A percentile compares a stretch with the other conserved stretches of the same genome.
These are phyloP conservation scores for Phytophthora fragariaefolia DNA, from an alignment of 352 stramenopile species.

Conservation along the genomic window DNA sequence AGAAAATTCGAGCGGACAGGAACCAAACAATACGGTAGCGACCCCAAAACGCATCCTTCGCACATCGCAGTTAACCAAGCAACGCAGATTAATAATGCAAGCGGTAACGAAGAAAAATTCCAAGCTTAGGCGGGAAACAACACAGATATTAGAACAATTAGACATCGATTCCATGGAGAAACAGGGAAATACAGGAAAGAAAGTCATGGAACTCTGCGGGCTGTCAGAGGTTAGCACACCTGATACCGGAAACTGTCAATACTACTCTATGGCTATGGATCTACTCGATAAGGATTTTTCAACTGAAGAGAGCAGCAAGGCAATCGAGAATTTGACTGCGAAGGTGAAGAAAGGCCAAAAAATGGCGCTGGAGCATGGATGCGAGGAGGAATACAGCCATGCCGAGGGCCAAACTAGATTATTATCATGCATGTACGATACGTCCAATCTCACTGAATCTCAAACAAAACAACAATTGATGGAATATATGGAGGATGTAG, in stretches of 20 bases:
- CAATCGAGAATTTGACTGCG: not conserved
- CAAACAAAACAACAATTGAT: not conserved
- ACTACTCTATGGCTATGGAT: not conserved
- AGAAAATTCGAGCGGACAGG: too few species aligned
- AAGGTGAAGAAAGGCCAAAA: constrained; percentile 5
- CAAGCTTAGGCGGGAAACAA: too few species aligned
- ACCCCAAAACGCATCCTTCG: not conserved
- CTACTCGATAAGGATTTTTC: not conserved
- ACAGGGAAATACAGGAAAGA: not conserved
- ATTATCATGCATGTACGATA: not conserved
- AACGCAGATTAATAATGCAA: too few species aligned
- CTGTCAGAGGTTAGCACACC: not conserved
- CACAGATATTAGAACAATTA: too few species aligned
- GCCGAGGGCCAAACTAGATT: not conserved
- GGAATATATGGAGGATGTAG: not conserved
- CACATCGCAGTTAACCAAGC: too few species aligned
- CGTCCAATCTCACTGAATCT: not conserved
- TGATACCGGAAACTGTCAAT: constrained; percentile 1
- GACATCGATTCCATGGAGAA: not conserved
- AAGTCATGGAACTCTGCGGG: not conserved
- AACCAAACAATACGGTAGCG: not conserved
- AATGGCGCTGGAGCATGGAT: not conserved
- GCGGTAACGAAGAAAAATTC: too few species aligned
- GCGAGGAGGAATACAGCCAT: not conserved
- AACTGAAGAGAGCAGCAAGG: not conserved